Evolutionary conservation across 768 basidiomycete species (phyloP).

Genomic region (Paxillus involutus): DNA sequence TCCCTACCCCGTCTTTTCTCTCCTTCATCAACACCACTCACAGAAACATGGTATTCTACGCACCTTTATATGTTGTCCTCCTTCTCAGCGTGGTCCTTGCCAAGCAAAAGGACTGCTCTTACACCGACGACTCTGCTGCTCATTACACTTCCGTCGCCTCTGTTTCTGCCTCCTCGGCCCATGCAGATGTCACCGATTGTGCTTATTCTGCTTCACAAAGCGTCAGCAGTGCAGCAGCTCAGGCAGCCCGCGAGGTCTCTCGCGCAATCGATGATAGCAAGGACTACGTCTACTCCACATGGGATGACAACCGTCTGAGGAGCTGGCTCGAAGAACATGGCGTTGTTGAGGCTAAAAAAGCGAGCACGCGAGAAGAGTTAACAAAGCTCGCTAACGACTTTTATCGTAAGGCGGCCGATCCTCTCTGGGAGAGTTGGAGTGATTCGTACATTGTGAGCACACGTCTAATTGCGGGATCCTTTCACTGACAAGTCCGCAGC

Average conservation of each 20-base stretch:
- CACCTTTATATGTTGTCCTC: constrained; percentile 28
- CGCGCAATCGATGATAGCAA: constrained; percentile 66
- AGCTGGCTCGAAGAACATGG: constrained; percentile 75
- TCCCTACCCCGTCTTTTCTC: background rate
- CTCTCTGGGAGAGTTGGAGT: constrained; percentile 84
- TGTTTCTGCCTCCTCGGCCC: constrained; percentile 47
- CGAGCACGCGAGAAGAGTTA: constrained; percentile 60
- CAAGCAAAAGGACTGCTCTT: constrained; percentile 64
- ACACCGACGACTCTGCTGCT: constrained; percentile 56
- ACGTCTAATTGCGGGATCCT: background rate
- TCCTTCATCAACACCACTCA: background rate
- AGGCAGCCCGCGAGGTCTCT: constrained; percentile 52
- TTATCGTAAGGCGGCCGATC: constrained; percentile 60
- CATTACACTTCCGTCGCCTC: constrained; percentile 52
- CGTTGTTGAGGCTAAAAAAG: constrained; percentile 60
- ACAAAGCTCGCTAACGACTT: constrained; percentile 64
- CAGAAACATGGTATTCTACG: constrained; percentile 12
- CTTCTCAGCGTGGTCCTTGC: constrained; percentile 51
- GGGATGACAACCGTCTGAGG: constrained; percentile 79
- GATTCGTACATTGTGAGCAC: constrained; percentile 69
- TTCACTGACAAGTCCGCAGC: constrained; percentile 38
- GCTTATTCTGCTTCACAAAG: constrained; percentile 39
- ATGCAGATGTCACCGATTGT: constrained; percentile 42
- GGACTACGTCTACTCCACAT: constrained; percentile 88
- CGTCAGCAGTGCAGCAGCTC: constrained; percentile 42